Base-by-base conservation (phyloP, 305 asterid genomes). In the Ilex paraguariensis region DNA sequence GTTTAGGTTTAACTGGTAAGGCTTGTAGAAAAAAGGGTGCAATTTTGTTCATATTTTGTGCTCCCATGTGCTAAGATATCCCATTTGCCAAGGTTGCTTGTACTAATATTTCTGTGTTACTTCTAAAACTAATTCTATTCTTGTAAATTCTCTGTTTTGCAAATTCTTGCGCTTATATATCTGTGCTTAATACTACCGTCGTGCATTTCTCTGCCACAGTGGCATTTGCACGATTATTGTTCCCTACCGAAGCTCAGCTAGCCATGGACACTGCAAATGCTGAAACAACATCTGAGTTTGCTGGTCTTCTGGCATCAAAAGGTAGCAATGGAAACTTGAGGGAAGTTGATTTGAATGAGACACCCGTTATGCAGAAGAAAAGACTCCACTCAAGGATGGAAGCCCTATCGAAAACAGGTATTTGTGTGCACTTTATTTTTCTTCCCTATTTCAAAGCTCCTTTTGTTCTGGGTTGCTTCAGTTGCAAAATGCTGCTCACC, bases 251-350 rank as follows among this genome's bases (percentile, higher is more conserved):
- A 81, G 98, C 98, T 16, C 79, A 66, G 52, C 51, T 91, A 62
- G 96, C 98, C 8, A 91, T 88, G 98, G 86, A 85, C 70, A 72
- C 71, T 70, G 95, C 96, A 56, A 72, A 82, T 56, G 96, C 90
- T 8, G 90, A 83, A 63, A 66, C 85, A 21, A 91, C 96, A 13
- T 69, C 63, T 48, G 90, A 83, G 77, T 91, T 88, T 65, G 64
- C 75, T 10, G 95, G 96, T 7, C 81, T 90, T 54, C 67, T 88
- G 21, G 76, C 87, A 15, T 59, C 87, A 8, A 79, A 81, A 60
- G 83, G 84, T 10, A 46, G 74, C 0, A 60, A 56, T 56, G 80
- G 79, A 53, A 79, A 81, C 60, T 67, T 80, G 54, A 74, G 82
- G 50, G 94, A 85, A 67, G 96, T 86, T 21, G 86, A 84, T 78